Percentiles rank a stretch among this genome's conserved stretches.
These are phyloP conservation scores for Aspergillus sp. DNA, from an alignment of 2,329 filamentous ascomycete species.

Conservation along the genomic window DNA sequence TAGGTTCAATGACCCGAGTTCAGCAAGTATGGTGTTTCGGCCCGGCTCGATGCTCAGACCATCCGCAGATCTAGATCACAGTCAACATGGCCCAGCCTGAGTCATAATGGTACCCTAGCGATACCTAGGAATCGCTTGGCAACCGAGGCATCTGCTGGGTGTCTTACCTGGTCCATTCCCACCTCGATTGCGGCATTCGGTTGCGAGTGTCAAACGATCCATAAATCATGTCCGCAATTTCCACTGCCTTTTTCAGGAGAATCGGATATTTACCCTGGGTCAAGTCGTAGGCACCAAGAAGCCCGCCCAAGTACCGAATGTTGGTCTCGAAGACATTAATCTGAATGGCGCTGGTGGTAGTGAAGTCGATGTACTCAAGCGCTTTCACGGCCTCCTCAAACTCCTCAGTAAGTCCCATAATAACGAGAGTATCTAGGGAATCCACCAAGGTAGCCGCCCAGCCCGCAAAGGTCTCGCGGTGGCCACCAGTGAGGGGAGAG, in stretches of 20 bases:
- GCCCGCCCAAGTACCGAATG: constrained; percentile 86
- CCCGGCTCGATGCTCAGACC: constrained; percentile 47
- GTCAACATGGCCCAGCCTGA: constrained; percentile 7
- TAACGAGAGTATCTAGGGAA: constrained; percentile 78
- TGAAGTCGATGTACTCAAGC: constrained; percentile 78
- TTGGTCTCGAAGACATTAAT: constrained; percentile 91
- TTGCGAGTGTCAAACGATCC: constrained; percentile 89
- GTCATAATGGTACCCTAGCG: background rate
- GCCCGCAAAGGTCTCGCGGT: constrained; percentile 82
- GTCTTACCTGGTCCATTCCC: constrained; percentile 69
- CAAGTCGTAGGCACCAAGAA: constrained; percentile 83
- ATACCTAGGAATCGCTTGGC: background rate
- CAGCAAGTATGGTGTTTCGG: constrained; percentile 66
- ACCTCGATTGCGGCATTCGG: constrained; percentile 82
- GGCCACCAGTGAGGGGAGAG: constrained; percentile 67
- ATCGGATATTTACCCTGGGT: constrained; percentile 70
- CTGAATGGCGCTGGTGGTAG: constrained; percentile 63
- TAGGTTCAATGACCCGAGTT: constrained; percentile 78
- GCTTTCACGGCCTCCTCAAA: constrained; percentile 75
- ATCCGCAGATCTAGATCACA: constrained; percentile 29
- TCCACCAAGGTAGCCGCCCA: constrained; percentile 90
- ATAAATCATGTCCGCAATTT: constrained; percentile 79
- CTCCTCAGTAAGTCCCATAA: constrained; percentile 76
- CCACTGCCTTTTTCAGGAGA: constrained; percentile 75
- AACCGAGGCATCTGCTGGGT: background rate